Base-by-base conservation (phyloP, 805 yeast species). In the Metschnikowia picachoensis region DNA sequence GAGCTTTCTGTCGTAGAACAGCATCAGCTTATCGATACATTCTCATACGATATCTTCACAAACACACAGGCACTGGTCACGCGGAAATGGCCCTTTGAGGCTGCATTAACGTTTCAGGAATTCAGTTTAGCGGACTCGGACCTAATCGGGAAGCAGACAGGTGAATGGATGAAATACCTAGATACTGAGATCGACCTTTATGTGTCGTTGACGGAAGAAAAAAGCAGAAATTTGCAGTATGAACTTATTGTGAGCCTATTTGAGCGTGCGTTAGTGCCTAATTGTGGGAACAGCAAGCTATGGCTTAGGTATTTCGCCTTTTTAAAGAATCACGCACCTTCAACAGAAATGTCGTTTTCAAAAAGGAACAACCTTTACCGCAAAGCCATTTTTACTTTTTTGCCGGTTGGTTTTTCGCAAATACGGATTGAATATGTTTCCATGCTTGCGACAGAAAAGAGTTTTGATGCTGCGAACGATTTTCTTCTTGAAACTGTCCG, bases 241-340 rank as follows among this genome's bases (percentile, higher is more conserved):
- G 60, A 62, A 5, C 62, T 72, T 17, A 68, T 78, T 1, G 61
- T 64, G 8, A 65, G 75, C 8, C 58, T 87, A 1, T 91, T 84
- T 62, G 92, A 87, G 60, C 72, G 97, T 46, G 79, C 88, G 14
- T 65, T 92, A 10, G 68, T 87, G 1, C 87, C 95, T 0, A 76
- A 83, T 43, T 85, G 90, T 35, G 65, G 66, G 16, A 68, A 74
- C 39, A 80, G 79, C 30, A 68, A 68, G 13, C 60, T 88, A 15
- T 92, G 98, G 98, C 57, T 80, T 14, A 75, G 75, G 44, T 91
- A 85, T 59, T 48, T 79, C 8, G 65, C 76, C 3, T 89, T 82
- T 76, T 56, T 79, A 25, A 6, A 28, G 8, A 14, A 30, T 10
- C 63, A 76, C 17, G 55, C 54, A 2, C 51, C 55, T 49, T 43